Evolutionary conservation across 331 rosid species (phyloP).

Genomic region (Dryas integrifolia): DNA sequence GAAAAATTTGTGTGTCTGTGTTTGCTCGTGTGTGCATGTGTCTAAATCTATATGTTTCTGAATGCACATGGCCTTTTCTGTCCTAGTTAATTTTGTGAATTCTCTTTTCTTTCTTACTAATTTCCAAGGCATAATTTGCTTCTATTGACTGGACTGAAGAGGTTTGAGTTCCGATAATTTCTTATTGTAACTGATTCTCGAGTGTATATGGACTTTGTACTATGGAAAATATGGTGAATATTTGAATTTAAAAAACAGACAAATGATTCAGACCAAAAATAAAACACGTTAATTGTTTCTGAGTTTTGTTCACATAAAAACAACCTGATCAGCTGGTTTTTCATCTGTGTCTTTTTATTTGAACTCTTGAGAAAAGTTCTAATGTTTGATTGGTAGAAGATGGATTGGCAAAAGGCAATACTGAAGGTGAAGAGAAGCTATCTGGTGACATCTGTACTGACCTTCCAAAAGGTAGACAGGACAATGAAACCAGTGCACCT

Average conservation of each 20-base stretch:
- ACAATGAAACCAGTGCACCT: constrained; percentile 43
- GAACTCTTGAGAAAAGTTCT: constrained; percentile 23
- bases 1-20: background rate
- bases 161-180: background rate
- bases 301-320: background rate
- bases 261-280: too few species aligned
- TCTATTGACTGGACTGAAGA: background rate
- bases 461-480: constrained; percentile 38
- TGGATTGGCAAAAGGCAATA: constrained; percentile 39
- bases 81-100: background rate
- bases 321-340: background rate
- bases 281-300: background rate
- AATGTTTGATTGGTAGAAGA: constrained; percentile 57
- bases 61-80: background rate
- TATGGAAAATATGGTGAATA: background rate
- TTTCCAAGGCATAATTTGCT: background rate
- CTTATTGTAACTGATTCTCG: background rate
- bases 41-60: background rate
- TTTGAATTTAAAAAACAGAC: background rate
- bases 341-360: background rate
- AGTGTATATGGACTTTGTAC: background rate
- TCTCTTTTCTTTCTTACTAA: background rate
- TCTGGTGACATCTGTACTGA: constrained; percentile 42
- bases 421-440: constrained; percentile 47
- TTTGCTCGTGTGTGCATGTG: background rate